A percentile compares a stretch with the other conserved stretches of the same genome.
Evolutionary conservation across 2,329 filamentous ascomycete genomes (phyloP).

Genomic region (Chrysoporthe puriensis): DNA sequence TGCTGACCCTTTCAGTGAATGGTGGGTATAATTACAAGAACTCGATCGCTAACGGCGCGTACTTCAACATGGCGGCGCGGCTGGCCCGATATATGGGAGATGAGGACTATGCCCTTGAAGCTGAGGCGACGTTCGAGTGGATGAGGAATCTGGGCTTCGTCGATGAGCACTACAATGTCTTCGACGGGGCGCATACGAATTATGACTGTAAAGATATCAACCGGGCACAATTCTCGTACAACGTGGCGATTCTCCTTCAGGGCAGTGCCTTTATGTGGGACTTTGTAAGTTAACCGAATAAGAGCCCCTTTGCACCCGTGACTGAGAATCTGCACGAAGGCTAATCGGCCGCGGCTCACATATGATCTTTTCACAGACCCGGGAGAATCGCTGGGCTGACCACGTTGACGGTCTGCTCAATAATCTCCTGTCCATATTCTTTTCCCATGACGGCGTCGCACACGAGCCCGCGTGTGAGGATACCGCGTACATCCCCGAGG

Average conservation of each 20-base stretch:
- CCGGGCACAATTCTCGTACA: slow-evolving; percentile 69
- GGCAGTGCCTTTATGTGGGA: slow-evolving; percentile 74
- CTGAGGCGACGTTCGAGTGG: slow-evolving; percentile 67
- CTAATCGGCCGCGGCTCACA: not conserved
- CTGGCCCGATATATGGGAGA: slow-evolving; percentile 73
- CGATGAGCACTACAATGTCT: slow-evolving; percentile 60
- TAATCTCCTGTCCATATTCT: slow-evolving; percentile 54
- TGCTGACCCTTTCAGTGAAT: slow-evolving; percentile 45
- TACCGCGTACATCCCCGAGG: slow-evolving; percentile 37
- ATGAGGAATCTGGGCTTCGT: slow-evolving; percentile 59
- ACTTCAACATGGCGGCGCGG: slow-evolving; percentile 69
- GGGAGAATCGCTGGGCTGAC: slow-evolving; percentile 54
- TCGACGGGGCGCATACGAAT: slow-evolving; percentile 63
- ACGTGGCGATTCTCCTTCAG: slow-evolving; percentile 63
- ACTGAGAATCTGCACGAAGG: not conserved
- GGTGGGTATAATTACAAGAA: slow-evolving; percentile 79
- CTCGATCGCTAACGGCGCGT: slow-evolving; percentile 62
- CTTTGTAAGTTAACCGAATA: slow-evolving; percentile 44
- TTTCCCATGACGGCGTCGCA: slow-evolving; percentile 59
- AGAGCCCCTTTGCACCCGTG: no score
- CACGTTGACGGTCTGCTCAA: slow-evolving; percentile 60
- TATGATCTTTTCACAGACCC: slow-evolving; percentile 39
- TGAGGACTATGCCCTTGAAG: slow-evolving; percentile 65
- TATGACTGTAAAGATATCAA: slow-evolving; percentile 65
- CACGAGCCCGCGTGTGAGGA: slow-evolving; percentile 69